Percentiles rank a stretch among this genome's conserved stretches.
These are phyloP conservation scores for Verticillium longisporum DNA, from an alignment of 2,329 filamentous ascomycete species.

Conservation along the genomic window DNA sequence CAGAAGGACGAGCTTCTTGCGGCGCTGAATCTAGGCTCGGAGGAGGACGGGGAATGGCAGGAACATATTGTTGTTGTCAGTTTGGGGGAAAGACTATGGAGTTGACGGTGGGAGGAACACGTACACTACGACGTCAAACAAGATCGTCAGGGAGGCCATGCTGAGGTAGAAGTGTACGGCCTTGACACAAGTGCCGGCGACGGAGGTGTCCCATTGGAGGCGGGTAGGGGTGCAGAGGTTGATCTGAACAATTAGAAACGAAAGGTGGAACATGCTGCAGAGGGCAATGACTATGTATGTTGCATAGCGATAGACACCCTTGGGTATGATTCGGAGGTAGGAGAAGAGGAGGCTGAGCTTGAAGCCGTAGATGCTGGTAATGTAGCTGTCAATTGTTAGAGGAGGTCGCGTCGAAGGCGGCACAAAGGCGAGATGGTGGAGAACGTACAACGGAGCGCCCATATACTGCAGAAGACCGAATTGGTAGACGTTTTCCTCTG, in stretches of 20 bases:
- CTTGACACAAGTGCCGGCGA: conserved; percentile 30
- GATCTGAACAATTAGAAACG: conserved; percentile 26
- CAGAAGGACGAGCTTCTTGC: conserved; percentile 34
- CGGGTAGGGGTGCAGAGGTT: conserved; percentile 28
- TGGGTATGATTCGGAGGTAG: conserved; percentile 36
- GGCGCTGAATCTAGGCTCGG: conserved; percentile 25
- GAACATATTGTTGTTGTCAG: conserved; percentile 22
- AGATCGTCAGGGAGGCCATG: conserved; percentile 31
- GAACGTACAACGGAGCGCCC: conserved; percentile 32
- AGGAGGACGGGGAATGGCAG: conserved; percentile 33
- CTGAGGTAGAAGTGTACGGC: conserved; percentile 35
- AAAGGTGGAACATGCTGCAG: conserved; percentile 30
- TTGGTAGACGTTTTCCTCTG: conserved; percentile 25
- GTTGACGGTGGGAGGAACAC: conserved; percentile 8
- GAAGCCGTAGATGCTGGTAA: conserved; percentile 35
- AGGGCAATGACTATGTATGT: conserved; percentile 26
- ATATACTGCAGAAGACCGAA: conserved; percentile 34
- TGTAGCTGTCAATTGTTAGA: conserved; percentile 22
- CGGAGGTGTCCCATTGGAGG: conserved; percentile 32
- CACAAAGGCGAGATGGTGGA: not conserved
- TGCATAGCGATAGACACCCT: conserved; percentile 22
- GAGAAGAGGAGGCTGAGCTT: conserved; percentile 37
- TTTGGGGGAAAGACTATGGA: too few relatives aligned
- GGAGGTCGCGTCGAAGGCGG: too few relatives aligned
- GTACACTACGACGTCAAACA: conserved; percentile 33